Evolutionary conservation across 345 rosid genomes (phyloP).

Genomic region (Pistacia atlantica): DNA sequence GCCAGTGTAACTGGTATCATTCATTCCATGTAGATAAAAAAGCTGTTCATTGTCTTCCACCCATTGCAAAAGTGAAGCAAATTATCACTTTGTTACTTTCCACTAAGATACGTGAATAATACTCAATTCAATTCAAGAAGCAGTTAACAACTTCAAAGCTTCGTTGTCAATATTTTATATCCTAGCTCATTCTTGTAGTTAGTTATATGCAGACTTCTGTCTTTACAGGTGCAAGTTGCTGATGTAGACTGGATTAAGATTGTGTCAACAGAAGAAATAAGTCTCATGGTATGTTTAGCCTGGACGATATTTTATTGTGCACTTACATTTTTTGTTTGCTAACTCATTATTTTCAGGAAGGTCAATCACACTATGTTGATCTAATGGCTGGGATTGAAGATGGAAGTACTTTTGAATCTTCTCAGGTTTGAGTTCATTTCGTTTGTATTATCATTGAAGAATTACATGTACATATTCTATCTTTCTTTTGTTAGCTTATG

Average conservation of each 20-base stretch:
- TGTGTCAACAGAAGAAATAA: slow-evolving; percentile 70
- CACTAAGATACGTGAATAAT: too few species aligned
- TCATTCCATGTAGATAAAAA: too few species aligned
- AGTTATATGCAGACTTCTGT: slow-evolving; percentile 25
- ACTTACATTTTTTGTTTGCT: slow-evolving; percentile 14
- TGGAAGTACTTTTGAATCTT: slow-evolving; percentile 70
- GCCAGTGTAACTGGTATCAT: too few species aligned
- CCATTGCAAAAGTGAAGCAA: too few species aligned
- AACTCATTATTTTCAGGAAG: slow-evolving; percentile 64
- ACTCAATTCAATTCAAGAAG: too few species aligned
- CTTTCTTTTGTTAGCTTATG: slow-evolving; percentile 12
- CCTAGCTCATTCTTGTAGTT: not conserved
- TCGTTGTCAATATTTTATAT: not conserved
- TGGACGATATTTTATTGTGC: not conserved
- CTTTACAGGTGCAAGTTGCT: slow-evolving; percentile 80
- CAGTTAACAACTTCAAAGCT: not conserved
- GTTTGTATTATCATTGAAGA: slow-evolving; percentile 10
- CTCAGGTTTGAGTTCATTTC: slow-evolving; percentile 63
- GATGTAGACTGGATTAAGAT: slow-evolving; percentile 95
- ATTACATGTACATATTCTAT: not conserved
- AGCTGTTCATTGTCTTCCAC: too few species aligned
- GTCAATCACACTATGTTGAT: slow-evolving; percentile 53
- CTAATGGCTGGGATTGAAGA: slow-evolving; percentile 69
- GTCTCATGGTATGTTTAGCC: slow-evolving; percentile 69
- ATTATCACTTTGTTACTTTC: too few species aligned